Conservation (phyloP, 1,284 basidiomycete species). For the Tilletia caries region DNA sequence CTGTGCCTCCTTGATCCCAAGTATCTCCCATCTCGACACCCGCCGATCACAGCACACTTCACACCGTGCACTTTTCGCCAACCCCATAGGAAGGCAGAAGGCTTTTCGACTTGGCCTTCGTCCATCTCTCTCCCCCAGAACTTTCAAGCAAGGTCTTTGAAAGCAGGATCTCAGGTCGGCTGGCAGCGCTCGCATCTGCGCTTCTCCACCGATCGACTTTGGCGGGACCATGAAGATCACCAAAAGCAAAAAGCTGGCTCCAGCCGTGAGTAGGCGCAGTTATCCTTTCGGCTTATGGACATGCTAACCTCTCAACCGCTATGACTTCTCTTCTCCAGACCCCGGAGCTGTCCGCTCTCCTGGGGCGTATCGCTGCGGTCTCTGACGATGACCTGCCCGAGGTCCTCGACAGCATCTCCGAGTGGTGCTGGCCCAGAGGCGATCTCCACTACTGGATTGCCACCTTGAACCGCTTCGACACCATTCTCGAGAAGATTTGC, state of each 20-base stretch:
- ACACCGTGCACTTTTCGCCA: too few species aligned
- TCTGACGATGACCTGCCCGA: conserved; percentile 44
- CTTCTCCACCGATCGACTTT: too few species aligned
- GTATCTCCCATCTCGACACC: too few species aligned
- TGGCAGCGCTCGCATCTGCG: too few species aligned
- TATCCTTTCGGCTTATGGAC: not conserved
- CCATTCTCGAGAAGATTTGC: conserved; percentile 76
- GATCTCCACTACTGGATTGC: conserved; percentile 96
- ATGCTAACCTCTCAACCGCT: conserved; percentile 3
- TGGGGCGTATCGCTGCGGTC: conserved; percentile 36
- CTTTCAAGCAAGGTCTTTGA: too few species aligned
- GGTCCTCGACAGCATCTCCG: conserved; percentile 39
- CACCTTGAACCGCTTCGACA: conserved; percentile 91
- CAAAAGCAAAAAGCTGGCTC: conserved; percentile 48
- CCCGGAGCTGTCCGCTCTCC: conserved; percentile 37
- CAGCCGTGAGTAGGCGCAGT: conserved; percentile 32
- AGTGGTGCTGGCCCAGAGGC: conserved; percentile 92
- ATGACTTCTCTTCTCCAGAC: conserved; percentile 20
- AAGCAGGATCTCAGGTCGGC: too few species aligned
- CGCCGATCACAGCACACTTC: too few species aligned
- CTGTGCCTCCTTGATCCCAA: too few species aligned
- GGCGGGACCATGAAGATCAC: conserved; percentile 50
- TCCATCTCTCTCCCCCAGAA: too few species aligned
- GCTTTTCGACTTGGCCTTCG: too few species aligned
- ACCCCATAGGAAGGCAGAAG: too few species aligned